phyloP scores from a whole-genome alignment of 1,284 basidiomycete species.

The Pseudomicrostroma phylloplanum region DNA sequence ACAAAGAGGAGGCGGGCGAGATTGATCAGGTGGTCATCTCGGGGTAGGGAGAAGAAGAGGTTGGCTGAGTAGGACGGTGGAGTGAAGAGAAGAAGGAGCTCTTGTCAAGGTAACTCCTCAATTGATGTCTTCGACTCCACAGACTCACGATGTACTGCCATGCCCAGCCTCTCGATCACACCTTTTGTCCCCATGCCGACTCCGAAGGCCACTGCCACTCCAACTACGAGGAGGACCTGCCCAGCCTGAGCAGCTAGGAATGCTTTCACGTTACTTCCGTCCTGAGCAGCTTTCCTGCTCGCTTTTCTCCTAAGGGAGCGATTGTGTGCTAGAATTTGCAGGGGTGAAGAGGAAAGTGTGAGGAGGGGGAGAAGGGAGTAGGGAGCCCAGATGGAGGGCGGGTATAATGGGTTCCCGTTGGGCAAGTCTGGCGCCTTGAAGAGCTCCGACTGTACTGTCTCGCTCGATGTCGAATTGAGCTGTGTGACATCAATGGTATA shows the following conservation, averaged over 20 bases:
- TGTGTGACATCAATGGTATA: slow-evolving; percentile 16
- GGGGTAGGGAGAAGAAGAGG: too few species aligned
- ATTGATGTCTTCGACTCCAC: too few species aligned
- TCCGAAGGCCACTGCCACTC: slow-evolving; percentile 29
- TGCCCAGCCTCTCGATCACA: slow-evolving; percentile 24
- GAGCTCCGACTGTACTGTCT: too few species aligned
- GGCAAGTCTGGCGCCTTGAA: slow-evolving; percentile 11
- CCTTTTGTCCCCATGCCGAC: slow-evolving; percentile 35
- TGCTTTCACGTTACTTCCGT: slow-evolving; percentile 41
- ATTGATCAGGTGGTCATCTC: slow-evolving; percentile 32
- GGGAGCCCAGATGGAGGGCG: slow-evolving; percentile 43
- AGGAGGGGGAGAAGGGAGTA: slow-evolving; percentile 45
- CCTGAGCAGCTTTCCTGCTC: slow-evolving; percentile 17
- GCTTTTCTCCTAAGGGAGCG: slow-evolving; percentile 35
- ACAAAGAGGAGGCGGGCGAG: slow-evolving; percentile 32
- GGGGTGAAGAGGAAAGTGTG: slow-evolving; percentile 40
- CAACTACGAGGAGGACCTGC: slow-evolving; percentile 34
- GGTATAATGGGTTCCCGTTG: slow-evolving; percentile 24
- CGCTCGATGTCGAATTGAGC: background rate
- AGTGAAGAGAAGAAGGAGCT: too few species aligned
- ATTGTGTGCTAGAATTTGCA: slow-evolving; percentile 46
- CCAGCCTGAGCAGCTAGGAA: slow-evolving; percentile 40
- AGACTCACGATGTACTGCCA: slow-evolving; percentile 24
- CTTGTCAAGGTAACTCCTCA: too few species aligned
- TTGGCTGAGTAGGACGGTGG: too few species aligned